phyloP scores from a whole-genome alignment of 2,329 filamentous ascomycete genomes.

The Botrytis hyacinthi region DNA sequence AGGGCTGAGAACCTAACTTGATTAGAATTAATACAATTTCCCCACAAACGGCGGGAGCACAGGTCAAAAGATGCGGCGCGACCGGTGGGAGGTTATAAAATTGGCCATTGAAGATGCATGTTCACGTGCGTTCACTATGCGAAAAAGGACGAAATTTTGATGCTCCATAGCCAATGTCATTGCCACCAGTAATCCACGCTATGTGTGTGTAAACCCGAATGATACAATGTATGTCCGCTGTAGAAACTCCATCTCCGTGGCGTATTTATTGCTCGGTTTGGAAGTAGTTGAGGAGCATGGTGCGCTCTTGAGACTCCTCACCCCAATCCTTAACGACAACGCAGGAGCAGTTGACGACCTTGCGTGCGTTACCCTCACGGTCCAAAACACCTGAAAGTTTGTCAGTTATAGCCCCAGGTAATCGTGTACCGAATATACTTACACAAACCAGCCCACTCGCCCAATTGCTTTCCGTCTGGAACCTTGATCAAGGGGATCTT shows the following conservation, averaged over 20 bases:
- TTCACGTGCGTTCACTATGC: conserved; percentile 6
- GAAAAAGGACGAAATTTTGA: conserved; percentile 2
- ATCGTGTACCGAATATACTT: conserved; percentile 49
- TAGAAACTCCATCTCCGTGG: conserved; percentile 34
- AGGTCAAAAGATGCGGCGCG: background rate
- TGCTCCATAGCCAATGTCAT: conserved; percentile 36
- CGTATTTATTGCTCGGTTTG: conserved; percentile 72
- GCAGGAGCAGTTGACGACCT: conserved; percentile 99
- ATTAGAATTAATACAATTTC: background rate
- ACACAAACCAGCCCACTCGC: conserved; percentile 99
- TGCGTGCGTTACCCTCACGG: conserved; percentile 98
- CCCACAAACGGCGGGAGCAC: background rate
- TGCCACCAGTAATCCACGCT: conserved; percentile 36
- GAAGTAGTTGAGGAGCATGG: conserved; percentile 99
- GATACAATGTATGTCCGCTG: conserved; percentile 36
- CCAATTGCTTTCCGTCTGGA: conserved; percentile 98
- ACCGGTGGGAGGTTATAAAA: background rate
- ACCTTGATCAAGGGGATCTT: conserved; percentile 99
- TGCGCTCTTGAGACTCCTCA: conserved; percentile 99
- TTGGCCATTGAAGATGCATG: background rate
- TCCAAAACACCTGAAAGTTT: conserved; percentile 78
- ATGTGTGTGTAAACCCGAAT: conserved; percentile 37
- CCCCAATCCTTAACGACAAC: conserved; percentile 99
- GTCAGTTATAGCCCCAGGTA: conserved; percentile 26
- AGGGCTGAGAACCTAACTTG: conserved; percentile 4